These are phyloP conservation scores for Ogataea nitratoaversa DNA, from an alignment of 805 yeast species.

Conservation along the genomic window DNA sequence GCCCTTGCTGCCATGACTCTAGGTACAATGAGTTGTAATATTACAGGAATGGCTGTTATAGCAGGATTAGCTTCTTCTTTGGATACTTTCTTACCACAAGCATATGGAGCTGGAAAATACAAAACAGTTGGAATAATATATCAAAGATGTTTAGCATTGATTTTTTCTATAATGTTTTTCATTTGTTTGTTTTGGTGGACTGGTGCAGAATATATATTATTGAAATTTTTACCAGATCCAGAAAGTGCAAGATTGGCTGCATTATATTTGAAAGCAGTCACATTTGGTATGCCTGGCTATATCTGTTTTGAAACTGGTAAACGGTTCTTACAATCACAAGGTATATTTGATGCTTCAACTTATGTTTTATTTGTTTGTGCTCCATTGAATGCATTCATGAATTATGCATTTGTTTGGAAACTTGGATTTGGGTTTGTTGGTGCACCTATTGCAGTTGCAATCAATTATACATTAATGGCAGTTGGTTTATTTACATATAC, in stretches of 20 bases:
- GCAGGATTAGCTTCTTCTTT: slow-evolving; percentile 75
- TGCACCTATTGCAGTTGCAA: slow-evolving; percentile 71
- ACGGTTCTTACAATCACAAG: slow-evolving; percentile 72
- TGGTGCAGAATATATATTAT: slow-evolving; percentile 47
- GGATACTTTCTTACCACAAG: slow-evolving; percentile 76
- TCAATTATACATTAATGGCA: slow-evolving; percentile 72
- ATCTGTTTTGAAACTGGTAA: slow-evolving; percentile 59
- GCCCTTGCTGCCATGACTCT: slow-evolving; percentile 75
- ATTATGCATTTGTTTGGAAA: slow-evolving; percentile 69
- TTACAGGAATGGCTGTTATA: slow-evolving; percentile 68
- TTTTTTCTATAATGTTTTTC: slow-evolving; percentile 48
- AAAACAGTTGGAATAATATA: slow-evolving; percentile 65
- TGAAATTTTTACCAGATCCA: slow-evolving; percentile 38
- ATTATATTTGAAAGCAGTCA: slow-evolving; percentile 48
- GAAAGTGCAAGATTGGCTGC: slow-evolving; percentile 52
- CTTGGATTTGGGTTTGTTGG: slow-evolving; percentile 65
- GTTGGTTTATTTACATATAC: slow-evolving; percentile 47
- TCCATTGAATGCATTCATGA: slow-evolving; percentile 65
- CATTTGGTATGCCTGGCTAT: slow-evolving; percentile 73
- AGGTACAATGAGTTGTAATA: slow-evolving; percentile 75
- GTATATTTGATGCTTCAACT: slow-evolving; percentile 76
- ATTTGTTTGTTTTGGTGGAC: slow-evolving; percentile 59
- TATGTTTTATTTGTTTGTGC: slow-evolving; percentile 67
- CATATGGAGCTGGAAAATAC: slow-evolving; percentile 65
- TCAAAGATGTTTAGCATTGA: slow-evolving; percentile 59